Conservation (phyloP, 768 basidiomycete species). For the Krasilnikovozyma curviuscula region DNA sequence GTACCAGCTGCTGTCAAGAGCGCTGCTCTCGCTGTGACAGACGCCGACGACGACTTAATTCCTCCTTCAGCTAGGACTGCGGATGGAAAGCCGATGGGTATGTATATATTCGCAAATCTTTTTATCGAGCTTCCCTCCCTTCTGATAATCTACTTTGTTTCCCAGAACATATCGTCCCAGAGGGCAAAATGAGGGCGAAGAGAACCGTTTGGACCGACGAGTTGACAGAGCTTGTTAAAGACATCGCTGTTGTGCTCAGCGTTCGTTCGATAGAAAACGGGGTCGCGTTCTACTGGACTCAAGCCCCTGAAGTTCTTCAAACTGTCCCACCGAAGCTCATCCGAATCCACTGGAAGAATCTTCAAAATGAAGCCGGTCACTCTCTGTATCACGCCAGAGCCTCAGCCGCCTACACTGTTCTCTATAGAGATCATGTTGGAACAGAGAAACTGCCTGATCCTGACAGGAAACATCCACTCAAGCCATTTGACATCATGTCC, state of each 20-base stretch:
- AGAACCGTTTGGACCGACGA: too few relatives aligned
- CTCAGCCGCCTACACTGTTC: conserved; percentile 2
- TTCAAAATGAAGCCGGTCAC: background rate
- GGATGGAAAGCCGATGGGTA: too few relatives aligned
- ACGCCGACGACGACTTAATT: too few relatives aligned
- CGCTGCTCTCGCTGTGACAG: too few relatives aligned
- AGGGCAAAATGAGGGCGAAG: too few relatives aligned
- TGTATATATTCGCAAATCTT: too few relatives aligned
- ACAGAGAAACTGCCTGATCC: conserved; percentile 5
- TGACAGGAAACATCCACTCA: background rate
- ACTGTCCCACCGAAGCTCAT: background rate
- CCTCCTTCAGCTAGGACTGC: too few relatives aligned
- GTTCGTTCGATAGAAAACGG: conserved; percentile 1
- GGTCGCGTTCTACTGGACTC: conserved; percentile 2
- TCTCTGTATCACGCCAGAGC: conserved; percentile 1
- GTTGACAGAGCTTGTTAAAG: conserved; percentile 9
- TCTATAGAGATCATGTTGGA: conserved; percentile 3
- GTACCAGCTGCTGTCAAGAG: too few relatives aligned
- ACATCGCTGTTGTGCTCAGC: conserved; percentile 7
- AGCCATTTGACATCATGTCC: conserved; percentile 4
- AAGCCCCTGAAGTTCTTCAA: background rate
- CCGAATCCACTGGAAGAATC: conserved; percentile 4
- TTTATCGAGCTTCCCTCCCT: too few relatives aligned
- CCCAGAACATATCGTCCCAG: too few relatives aligned
- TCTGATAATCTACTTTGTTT: too few relatives aligned